Percentiles rank a stretch among this genome's conserved stretches.
These are phyloP conservation scores for Solanum clarkiae DNA, from an alignment of 257 asterid genomes.

Conservation along the genomic window DNA sequence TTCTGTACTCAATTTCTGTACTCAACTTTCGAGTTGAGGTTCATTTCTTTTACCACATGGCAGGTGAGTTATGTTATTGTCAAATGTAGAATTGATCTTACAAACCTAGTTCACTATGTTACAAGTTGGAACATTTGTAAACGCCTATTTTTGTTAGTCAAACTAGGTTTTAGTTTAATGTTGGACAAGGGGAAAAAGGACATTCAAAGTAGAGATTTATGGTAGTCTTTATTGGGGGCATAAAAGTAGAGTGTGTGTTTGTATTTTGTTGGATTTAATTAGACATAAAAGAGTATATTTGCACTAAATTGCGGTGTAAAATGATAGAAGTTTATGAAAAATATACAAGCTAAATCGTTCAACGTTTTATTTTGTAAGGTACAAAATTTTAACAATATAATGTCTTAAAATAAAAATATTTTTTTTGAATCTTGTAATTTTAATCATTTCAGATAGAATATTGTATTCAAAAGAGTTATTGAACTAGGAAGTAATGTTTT, in stretches of 20 bases:
- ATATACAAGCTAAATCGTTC: background rate
- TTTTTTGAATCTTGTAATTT: background rate
- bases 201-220: background rate
- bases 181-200: background rate
- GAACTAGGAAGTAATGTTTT: background rate
- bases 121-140: background rate
- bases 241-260: background rate
- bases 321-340: background rate
- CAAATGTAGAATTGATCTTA: background rate
- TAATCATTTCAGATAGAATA: background rate
- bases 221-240: background rate
- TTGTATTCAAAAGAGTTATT: background rate
- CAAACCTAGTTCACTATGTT: background rate
- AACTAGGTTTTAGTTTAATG: background rate
- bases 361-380: background rate
- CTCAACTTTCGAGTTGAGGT: background rate
- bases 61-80: background rate
- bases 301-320: background rate
- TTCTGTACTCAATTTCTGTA: too few species aligned
- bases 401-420: background rate
- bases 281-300: background rate
- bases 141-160: background rate
- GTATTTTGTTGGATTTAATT: background rate
- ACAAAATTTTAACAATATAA: background rate
- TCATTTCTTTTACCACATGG: background rate